These are phyloP conservation scores for Rubia tinctorum DNA, from an alignment of 305 asterid species.

Conservation along the genomic window DNA sequence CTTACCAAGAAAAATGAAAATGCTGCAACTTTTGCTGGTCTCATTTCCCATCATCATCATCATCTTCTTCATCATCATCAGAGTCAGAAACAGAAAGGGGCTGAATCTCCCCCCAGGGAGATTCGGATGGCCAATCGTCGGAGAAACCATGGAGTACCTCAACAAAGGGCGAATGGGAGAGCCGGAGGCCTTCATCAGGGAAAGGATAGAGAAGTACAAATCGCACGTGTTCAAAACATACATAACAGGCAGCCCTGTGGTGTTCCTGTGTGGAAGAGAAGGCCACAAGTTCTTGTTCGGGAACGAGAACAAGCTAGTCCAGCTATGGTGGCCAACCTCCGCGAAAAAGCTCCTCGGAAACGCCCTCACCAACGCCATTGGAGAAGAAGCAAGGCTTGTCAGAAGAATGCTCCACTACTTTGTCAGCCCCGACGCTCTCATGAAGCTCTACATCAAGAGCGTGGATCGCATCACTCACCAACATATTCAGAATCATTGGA, in stretches of 20 bases:
- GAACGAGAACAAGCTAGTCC: slow-evolving; percentile 23
- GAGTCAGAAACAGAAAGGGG: background rate
- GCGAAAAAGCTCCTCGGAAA: slow-evolving; percentile 49
- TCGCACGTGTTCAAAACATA: slow-evolving; percentile 10
- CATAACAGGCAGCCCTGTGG: slow-evolving; percentile 9
- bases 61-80: background rate
- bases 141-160: slow-evolving; percentile 11
- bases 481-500: slow-evolving; percentile 59
- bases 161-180: background rate
- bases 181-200: slow-evolving; percentile 16
- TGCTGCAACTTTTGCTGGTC: background rate
- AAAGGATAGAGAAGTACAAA: slow-evolving; percentile 12
- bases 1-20: background rate
- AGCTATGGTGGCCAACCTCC: slow-evolving; percentile 69
- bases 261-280: slow-evolving; percentile 7
- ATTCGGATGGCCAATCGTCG: slow-evolving; percentile 17
- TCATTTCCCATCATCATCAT: background rate
- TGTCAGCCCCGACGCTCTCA: slow-evolving; percentile 58
- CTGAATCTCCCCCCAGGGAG: slow-evolving; percentile 12
- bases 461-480: slow-evolving; percentile 56
- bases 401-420: slow-evolving; percentile 59
- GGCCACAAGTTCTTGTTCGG: slow-evolving; percentile 20
- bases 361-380: slow-evolving; percentile 38
- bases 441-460: slow-evolving; percentile 45
- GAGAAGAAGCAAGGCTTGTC: slow-evolving; percentile 50